A percentile compares a stretch with the other conserved stretches of the same genome.
Evolutionary conservation across 441 rosid genomes (phyloP).

Genomic region (Pelargonium myrrhifolium): DNA sequence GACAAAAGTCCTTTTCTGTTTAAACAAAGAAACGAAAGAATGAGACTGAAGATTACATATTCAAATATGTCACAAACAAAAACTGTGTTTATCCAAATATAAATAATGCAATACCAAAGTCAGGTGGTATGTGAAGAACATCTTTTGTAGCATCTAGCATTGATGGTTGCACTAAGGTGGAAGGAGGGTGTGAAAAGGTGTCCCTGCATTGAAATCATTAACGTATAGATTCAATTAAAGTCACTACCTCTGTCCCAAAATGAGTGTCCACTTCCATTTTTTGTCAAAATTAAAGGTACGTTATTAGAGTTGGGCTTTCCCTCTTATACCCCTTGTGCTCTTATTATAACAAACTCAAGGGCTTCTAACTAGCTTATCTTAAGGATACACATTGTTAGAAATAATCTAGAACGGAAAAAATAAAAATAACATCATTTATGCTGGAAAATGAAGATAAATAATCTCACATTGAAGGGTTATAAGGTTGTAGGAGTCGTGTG

Average conservation of each 20-base stretch:
- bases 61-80: neutral
- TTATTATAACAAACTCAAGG: too few relatives aligned
- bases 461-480: neutral
- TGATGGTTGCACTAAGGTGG: slow-evolving; percentile 89
- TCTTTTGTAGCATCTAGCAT: slow-evolving; percentile 48
- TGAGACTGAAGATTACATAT: slow-evolving; percentile 17
- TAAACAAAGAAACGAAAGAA: slow-evolving; percentile 18
- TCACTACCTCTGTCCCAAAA: too few relatives aligned
- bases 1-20: slow-evolving; percentile 71
- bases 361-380: too few relatives aligned
- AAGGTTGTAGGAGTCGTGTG: too few relatives aligned
- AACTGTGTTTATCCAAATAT: slow-evolving; percentile 9
- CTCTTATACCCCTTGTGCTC: too few relatives aligned
- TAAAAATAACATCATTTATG: neutral
- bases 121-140: slow-evolving; percentile 46
- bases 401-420: too few relatives aligned
- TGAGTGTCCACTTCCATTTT: too few relatives aligned
- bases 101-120: slow-evolving; percentile 74
- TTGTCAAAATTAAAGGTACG: too few relatives aligned
- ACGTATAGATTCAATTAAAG: slow-evolving; percentile 3
- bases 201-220: slow-evolving; percentile 64
- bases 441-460: neutral
- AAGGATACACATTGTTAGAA: too few relatives aligned
- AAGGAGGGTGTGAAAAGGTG: slow-evolving; percentile 72
- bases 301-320: too few relatives aligned